Conservation (phyloP, 2,329 filamentous ascomycete genomes). For the Cercospora brassicicola region DNA sequence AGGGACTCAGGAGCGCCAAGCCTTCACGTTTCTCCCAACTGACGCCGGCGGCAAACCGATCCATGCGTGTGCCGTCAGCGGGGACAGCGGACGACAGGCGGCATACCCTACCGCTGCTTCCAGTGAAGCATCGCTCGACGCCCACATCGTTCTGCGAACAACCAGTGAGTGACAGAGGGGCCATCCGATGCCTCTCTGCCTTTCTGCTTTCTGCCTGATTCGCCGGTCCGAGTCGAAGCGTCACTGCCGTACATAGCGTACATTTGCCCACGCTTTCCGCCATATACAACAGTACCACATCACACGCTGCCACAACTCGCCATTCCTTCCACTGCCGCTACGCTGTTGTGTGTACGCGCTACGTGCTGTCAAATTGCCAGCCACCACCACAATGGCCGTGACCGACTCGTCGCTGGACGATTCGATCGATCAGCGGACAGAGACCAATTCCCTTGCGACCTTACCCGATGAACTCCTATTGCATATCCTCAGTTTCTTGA, state of each 20-base stretch:
- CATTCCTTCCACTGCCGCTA: neutral
- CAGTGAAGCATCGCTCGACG: neutral
- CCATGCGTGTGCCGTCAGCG: neutral
- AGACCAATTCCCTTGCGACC: neutral
- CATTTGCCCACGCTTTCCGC: neutral
- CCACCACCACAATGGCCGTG: neutral
- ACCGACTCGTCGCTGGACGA: neutral
- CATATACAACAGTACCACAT: neutral
- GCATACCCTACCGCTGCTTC: neutral
- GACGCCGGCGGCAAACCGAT: neutral
- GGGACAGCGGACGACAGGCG: neutral
- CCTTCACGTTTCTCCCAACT: neutral
- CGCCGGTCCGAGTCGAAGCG: neutral
- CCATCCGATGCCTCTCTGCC: neutral
- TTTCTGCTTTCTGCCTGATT: neutral
- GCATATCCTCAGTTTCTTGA: constrained; percentile 66
- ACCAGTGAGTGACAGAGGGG: neutral
- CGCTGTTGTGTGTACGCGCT: neutral
- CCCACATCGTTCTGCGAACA: neutral
- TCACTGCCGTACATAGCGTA: neutral
- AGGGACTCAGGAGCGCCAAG: neutral
- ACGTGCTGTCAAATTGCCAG: neutral
- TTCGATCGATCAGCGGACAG: neutral
- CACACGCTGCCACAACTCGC: neutral
- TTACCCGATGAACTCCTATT: neutral